Conservation (phyloP, 495 filamentous ascomycete species). For the Aspergillus bertholletiae region DNA sequence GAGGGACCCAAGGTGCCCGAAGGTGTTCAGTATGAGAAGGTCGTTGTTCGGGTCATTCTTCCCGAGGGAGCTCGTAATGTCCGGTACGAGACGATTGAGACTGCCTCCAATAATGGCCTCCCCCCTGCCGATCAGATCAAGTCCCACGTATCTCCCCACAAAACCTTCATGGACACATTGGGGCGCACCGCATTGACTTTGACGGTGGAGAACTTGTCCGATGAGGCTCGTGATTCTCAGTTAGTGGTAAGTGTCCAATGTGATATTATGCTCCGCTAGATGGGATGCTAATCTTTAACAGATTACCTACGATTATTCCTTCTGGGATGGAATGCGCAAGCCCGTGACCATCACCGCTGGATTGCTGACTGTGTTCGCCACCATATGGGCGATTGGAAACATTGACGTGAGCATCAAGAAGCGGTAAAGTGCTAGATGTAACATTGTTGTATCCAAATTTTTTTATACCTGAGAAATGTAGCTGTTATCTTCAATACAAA, state of each 20-base stretch:
- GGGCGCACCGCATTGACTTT: conserved; percentile 82
- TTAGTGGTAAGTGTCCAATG: conserved; percentile 54
- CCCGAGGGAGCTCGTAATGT: conserved; percentile 90
- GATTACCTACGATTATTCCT: conserved; percentile 82
- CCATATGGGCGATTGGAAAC: conserved; percentile 71
- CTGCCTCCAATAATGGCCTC: conserved; percentile 35
- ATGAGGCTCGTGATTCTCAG: conserved; percentile 78
- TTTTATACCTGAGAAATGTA: conserved; percentile 1
- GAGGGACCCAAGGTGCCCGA: conserved; percentile 85
- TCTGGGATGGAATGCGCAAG: conserved; percentile 75
- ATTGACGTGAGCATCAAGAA: conserved; percentile 70
- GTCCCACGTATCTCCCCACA: conserved; percentile 59
- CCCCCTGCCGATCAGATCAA: conserved; percentile 30
- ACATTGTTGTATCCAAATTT: conserved; percentile 2
- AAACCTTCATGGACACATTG: conserved; percentile 91
- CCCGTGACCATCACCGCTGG: conserved; percentile 79
- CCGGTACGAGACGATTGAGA: conserved; percentile 37
- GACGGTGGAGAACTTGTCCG: conserved; percentile 78
- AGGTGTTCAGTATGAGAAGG: conserved; percentile 78
- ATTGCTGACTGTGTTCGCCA: conserved; percentile 67
- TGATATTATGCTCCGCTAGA: background rate
- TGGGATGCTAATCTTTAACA: conserved; percentile 8
- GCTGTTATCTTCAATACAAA: background rate
- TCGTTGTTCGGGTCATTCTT: conserved; percentile 76
- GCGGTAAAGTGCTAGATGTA: conserved; percentile 30